Evolutionary conservation across 257 asterid genomes (phyloP), one percentile per base, ranked within the genome.

Genomic region (Lithospermum erythrorhizon): DNA sequence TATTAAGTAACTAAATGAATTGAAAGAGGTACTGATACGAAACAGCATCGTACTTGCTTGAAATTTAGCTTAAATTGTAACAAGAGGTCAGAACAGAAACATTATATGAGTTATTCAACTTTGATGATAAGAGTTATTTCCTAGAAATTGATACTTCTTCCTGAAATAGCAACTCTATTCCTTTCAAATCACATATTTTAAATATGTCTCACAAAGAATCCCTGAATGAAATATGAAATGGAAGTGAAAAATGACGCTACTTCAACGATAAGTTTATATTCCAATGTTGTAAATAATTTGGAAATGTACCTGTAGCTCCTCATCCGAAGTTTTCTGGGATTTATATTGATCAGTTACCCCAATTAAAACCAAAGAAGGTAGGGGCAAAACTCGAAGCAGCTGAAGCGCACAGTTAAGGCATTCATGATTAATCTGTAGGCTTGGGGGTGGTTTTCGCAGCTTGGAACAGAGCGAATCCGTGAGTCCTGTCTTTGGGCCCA

Each of bases 331-430:
- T 57, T 69, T 68, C 41, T 10, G 67, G 25, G 78, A 72, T 49
- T 55, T 29, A 21, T 58, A 73, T 32, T 64, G 88, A 57, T 72
- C 75, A 48, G 55, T 75, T 58, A 60, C 64, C 56, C 95, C 95
- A 66, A 85, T 66, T 68, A 90, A 64, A 61, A 83, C 76, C 64
- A 79, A 77, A 18, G 89, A 52, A 19, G 97, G 86, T 58, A 83
- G 64, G 75, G 72, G 76, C 78, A 82, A 72, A 65, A 76, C 83
- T 20, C 72, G 75, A 51, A 75, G 75, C 70, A 90, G 71, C 49
- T 83, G 97, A 73, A 85, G 85, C 73, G 80, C 68, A 68, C 81
- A 72, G 32, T 94, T 80, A 76, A 90, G 66, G 41, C 74, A 78
- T 67, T 90, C 96, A 2, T 83, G 84, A 66, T 73, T 58, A 73